A percentile compares a stretch with the other conserved stretches of the same genome.
Evolutionary conservation across 2,329 filamentous ascomycete species (phyloP).

Genomic region (Alternaria brassicicola): DNA sequence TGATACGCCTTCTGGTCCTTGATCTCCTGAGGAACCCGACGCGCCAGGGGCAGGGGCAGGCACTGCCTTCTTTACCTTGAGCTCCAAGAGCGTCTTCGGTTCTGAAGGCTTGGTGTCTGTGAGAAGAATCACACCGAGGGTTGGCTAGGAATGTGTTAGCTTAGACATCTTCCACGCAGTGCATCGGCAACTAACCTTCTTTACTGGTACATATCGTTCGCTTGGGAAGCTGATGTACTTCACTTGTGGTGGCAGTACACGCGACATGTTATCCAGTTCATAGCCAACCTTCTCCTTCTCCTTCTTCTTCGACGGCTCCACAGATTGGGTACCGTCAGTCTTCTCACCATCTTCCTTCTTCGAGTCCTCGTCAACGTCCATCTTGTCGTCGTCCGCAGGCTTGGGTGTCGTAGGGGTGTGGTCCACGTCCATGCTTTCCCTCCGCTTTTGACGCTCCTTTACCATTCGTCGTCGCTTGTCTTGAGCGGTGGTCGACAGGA

Average conservation of each 20-base stretch:
- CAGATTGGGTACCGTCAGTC: slow-evolving; percentile 59
- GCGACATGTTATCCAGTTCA: slow-evolving; percentile 95
- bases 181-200: slow-evolving; percentile 66
- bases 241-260: slow-evolving; percentile 88
- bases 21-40: slow-evolving; percentile 44
- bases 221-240: slow-evolving; percentile 94
- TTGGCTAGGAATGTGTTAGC: slow-evolving; percentile 66
- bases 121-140: slow-evolving; percentile 90
- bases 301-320: slow-evolving; percentile 79
- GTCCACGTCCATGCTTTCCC: slow-evolving; percentile 96
- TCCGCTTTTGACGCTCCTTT: slow-evolving; percentile 86
- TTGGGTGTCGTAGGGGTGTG: slow-evolving; percentile 76
- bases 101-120: slow-evolving; percentile 81
- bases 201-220: slow-evolving; percentile 90
- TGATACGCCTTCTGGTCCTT: slow-evolving; percentile 58
- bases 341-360: slow-evolving; percentile 54
- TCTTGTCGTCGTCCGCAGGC: slow-evolving; percentile 74
- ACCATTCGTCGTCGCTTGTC: slow-evolving; percentile 93
- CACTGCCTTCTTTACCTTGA: slow-evolving; percentile 83
- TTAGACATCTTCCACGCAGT: neutral
- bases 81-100: slow-evolving; percentile 80
- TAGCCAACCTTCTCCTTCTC: slow-evolving; percentile 98
- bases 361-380: slow-evolving; percentile 69
- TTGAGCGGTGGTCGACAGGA: slow-evolving; percentile 94
- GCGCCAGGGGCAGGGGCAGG: slow-evolving; percentile 54